Evolutionary conservation across 768 basidiomycete genomes (phyloP).

Genomic region (Suillus occidentalis): DNA sequence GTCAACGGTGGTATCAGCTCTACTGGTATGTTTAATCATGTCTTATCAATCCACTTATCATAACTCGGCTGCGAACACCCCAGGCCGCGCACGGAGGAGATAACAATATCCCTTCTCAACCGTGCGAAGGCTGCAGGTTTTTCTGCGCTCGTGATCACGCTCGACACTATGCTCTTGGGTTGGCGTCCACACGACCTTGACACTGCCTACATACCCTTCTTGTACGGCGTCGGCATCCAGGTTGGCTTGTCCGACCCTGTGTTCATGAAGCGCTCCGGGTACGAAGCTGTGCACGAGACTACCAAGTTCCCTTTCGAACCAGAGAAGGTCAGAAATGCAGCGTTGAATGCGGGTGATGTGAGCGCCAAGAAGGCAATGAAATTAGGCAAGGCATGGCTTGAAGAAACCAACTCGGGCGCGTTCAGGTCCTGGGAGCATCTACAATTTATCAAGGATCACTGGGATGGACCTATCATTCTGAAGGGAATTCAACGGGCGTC

Average conservation of each 20-base stretch:
- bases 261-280: slow-evolving; percentile 63
- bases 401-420: slow-evolving; percentile 59
- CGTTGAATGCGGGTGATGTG: slow-evolving; percentile 47
- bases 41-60: neutral
- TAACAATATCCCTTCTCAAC: slow-evolving; percentile 62
- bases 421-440: slow-evolving; percentile 74
- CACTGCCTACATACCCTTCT: slow-evolving; percentile 63
- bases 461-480: slow-evolving; percentile 75
- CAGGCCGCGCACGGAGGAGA: slow-evolving; percentile 63
- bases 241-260: slow-evolving; percentile 74
- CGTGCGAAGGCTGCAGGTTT: slow-evolving; percentile 69
- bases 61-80: neutral
- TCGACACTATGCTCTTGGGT: slow-evolving; percentile 72
- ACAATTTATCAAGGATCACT: slow-evolving; percentile 64
- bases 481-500: slow-evolving; percentile 74
- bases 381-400: slow-evolving; percentile 63
- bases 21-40: slow-evolving; percentile 55
- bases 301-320: slow-evolving; percentile 62
- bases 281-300: slow-evolving; percentile 40
- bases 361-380: slow-evolving; percentile 37
- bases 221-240: slow-evolving; percentile 63
- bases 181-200: slow-evolving; percentile 79
- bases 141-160: slow-evolving; percentile 71
- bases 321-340: slow-evolving; percentile 40
- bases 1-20: slow-evolving; percentile 77